These are phyloP conservation scores for Boechera stricta DNA, from an alignment of 345 rosid species.

Conservation along the genomic window DNA sequence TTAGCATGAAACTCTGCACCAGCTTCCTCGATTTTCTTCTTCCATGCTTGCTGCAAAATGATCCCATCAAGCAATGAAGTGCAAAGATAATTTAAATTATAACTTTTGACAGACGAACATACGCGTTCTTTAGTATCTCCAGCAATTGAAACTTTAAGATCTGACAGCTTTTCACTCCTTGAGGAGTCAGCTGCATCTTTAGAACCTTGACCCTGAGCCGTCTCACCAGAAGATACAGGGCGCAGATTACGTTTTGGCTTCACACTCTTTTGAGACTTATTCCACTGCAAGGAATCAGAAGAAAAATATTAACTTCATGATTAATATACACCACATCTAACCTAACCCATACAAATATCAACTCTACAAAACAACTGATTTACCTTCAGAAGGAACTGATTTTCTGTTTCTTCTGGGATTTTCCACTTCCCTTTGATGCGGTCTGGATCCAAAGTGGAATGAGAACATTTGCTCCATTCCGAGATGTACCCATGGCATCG, in stretches of 20 bases:
- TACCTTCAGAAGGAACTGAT: slow-evolving; percentile 76
- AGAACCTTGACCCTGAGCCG: slow-evolving; percentile 54
- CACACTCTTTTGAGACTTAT: slow-evolving; percentile 70
- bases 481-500: slow-evolving; percentile 76
- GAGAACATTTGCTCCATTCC: slow-evolving; percentile 94
- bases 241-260: slow-evolving; percentile 73
- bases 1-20: slow-evolving; percentile 79
- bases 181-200: slow-evolving; percentile 54
- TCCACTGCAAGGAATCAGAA: slow-evolving; percentile 69
- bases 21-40: slow-evolving; percentile 67
- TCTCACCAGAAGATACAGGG: slow-evolving; percentile 49
- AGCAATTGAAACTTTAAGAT: slow-evolving; percentile 69
- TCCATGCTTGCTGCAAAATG: slow-evolving; percentile 80
- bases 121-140: slow-evolving; percentile 71
- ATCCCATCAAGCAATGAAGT: slow-evolving; percentile 36
- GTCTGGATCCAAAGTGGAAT: slow-evolving; percentile 72
- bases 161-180: slow-evolving; percentile 68
- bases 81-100: slow-evolving; percentile 1
- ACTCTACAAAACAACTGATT: slow-evolving; percentile 20
- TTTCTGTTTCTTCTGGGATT: slow-evolving; percentile 71
- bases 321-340: slow-evolving; percentile 12
- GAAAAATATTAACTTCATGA: slow-evolving; percentile 20
- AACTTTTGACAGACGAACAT: slow-evolving; percentile 32
- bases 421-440: slow-evolving; percentile 82
- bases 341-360: slow-evolving; percentile 8